Evolutionary conservation across 345 rosid species (phyloP).

Genomic region (Hypericum androsaemum): DNA sequence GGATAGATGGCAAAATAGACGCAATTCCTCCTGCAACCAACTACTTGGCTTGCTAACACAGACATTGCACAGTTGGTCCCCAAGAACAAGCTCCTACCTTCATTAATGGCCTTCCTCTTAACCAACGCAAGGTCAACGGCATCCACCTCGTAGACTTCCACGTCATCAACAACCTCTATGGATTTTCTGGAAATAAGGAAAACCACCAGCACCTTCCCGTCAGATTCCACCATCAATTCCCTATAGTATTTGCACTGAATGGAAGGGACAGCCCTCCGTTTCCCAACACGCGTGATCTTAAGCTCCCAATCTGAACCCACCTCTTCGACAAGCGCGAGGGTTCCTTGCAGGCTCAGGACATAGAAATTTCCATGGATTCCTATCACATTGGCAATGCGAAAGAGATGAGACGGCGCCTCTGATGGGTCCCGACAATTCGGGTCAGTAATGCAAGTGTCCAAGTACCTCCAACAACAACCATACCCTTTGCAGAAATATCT

Average conservation of each 20-base stretch:
- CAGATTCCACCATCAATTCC: slow-evolving; percentile 26
- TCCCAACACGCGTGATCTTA: slow-evolving; percentile 11
- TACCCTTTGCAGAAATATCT: neutral
- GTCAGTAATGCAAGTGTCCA: slow-evolving; percentile 14
- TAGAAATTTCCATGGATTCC: slow-evolving; percentile 21
- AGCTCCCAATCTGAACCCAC: neutral
- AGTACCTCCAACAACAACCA: slow-evolving; percentile 11
- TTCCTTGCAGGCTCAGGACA: slow-evolving; percentile 27
- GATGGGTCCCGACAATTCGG: slow-evolving; percentile 11
- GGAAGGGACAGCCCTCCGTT: slow-evolving; percentile 16
- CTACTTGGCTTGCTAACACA: slow-evolving; percentile 9
- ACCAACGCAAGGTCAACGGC: slow-evolving; percentile 9
- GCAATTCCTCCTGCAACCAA: slow-evolving; percentile 16
- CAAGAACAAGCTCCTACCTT: slow-evolving; percentile 14
- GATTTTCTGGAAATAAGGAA: slow-evolving; percentile 16
- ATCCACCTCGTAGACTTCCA: slow-evolving; percentile 19
- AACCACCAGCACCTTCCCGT: slow-evolving; percentile 16
- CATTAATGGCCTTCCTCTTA: slow-evolving; percentile 9
- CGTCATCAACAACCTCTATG: slow-evolving; percentile 14
- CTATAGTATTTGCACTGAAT: slow-evolving; percentile 6
- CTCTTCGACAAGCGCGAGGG: slow-evolving; percentile 14
- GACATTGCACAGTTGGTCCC: slow-evolving; percentile 21
- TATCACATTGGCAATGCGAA: slow-evolving; percentile 24
- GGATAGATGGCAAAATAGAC: neutral
- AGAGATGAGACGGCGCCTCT: neutral